Conservation (phyloP, 2,329 filamentous ascomycete species). For the Botrytis medusae region DNA sequence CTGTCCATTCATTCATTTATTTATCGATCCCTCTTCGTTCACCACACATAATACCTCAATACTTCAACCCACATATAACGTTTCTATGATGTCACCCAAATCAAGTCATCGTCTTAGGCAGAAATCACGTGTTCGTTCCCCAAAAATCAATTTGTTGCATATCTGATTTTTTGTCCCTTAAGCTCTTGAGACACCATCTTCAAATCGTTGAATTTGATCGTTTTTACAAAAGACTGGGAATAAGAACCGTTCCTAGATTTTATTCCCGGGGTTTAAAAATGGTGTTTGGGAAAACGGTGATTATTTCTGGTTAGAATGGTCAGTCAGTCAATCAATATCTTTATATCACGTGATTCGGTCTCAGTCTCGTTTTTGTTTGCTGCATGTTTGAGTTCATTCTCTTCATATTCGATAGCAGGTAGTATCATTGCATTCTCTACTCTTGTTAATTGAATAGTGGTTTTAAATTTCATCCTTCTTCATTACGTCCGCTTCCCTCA, state of each 20-base stretch:
- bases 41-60: no score
- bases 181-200: not conserved
- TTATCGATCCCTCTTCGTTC: not conserved
- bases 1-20: not conserved
- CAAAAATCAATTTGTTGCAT: not conserved
- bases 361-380: not conserved
- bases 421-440: not conserved
- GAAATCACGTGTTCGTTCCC: fast-evolving
- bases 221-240: not conserved
- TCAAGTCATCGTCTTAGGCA: not conserved
- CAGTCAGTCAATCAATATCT: not conserved
- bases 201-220: not conserved
- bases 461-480: not conserved
- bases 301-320: not conserved
- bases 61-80: not conserved
- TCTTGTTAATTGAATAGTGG: not conserved
- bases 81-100: not conserved
- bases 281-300: not conserved
- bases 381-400: not conserved
- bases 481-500: not conserved
- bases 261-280: not conserved
- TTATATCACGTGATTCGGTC: not conserved
- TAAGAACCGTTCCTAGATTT: not conserved
- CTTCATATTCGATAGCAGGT: not conserved
- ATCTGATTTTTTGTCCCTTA: not conserved